Evolutionary conservation across 192 early-diverging fungal genomes (phyloP).

Genomic region (Dispira parvispora): DNA sequence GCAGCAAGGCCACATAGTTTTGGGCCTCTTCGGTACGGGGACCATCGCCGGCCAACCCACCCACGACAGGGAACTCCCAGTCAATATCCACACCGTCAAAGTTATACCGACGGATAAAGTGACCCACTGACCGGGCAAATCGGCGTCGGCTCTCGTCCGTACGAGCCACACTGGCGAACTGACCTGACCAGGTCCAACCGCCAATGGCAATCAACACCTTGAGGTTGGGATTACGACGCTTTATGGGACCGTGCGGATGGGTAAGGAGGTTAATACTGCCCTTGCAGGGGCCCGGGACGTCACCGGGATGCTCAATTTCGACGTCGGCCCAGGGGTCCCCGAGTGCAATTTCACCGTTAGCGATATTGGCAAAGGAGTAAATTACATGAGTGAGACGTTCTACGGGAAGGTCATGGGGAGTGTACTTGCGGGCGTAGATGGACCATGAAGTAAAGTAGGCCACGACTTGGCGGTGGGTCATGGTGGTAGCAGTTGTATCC

Average conservation of each 20-base stretch:
- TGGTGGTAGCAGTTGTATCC: no score
- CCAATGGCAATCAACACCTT: slow-evolving; percentile 58
- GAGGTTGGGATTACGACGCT: slow-evolving; percentile 40
- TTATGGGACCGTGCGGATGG: slow-evolving; percentile 25
- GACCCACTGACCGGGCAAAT: slow-evolving; percentile 37
- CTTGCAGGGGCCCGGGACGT: slow-evolving; percentile 39
- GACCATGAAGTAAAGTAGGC: slow-evolving; percentile 39
- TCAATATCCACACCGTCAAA: slow-evolving; percentile 48
- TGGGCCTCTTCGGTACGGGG: slow-evolving; percentile 49
- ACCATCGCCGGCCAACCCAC: slow-evolving; percentile 38
- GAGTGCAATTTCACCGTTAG: slow-evolving; percentile 43
- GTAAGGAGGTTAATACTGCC: slow-evolving; percentile 48
- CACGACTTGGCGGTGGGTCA: slow-evolving; percentile 10
- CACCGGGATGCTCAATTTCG: slow-evolving; percentile 38
- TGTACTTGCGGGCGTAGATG: slow-evolving; percentile 52
- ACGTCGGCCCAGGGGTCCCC: slow-evolving; percentile 66
- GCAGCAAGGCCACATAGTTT: slow-evolving; percentile 64
- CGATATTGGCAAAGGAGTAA: slow-evolving; percentile 64
- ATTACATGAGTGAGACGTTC: slow-evolving; percentile 63
- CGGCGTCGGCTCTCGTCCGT: slow-evolving; percentile 25
- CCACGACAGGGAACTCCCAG: slow-evolving; percentile 64
- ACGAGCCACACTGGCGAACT: slow-evolving; percentile 47
- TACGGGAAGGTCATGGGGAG: slow-evolving; percentile 36
- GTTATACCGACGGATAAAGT: slow-evolving; percentile 23
- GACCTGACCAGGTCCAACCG: slow-evolving; percentile 57